Evolutionary conservation across 2,329 filamentous ascomycete species (phyloP).

Genomic region (Xylariaceae sp.): DNA sequence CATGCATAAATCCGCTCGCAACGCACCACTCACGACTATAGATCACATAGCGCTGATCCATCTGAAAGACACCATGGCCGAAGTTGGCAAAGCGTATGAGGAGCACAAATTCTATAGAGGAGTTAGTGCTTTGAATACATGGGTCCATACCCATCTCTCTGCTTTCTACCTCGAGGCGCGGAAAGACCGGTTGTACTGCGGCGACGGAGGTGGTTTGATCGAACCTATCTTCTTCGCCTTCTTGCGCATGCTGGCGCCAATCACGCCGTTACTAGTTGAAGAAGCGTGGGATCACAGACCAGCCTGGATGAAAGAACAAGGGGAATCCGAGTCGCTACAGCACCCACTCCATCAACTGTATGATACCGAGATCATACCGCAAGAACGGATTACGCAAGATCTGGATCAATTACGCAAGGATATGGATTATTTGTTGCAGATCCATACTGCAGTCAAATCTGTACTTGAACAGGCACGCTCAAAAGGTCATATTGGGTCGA

Average conservation of each 20-base stretch:
- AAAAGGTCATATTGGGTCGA: conserved; percentile 73
- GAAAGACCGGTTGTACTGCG: conserved; percentile 91
- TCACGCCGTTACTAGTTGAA: conserved; percentile 80
- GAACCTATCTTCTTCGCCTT: conserved; percentile 69
- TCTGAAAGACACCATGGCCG: conserved; percentile 61
- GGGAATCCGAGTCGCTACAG: conserved; percentile 21
- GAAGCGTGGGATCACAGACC: conserved; percentile 84
- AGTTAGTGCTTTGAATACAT: conserved; percentile 70
- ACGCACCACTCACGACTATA: conserved; percentile 52
- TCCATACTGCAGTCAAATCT: conserved; percentile 67
- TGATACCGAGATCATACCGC: conserved; percentile 41
- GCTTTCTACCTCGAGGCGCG: conserved; percentile 91
- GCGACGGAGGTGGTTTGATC: conserved; percentile 62
- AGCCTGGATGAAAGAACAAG: conserved; percentile 53
- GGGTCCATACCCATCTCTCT: conserved; percentile 79
- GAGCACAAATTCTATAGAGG: conserved; percentile 82
- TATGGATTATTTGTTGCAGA: conserved; percentile 48
- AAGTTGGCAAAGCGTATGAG: conserved; percentile 64
- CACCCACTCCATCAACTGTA: conserved; percentile 51
- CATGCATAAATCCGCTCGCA: conserved; percentile 54
- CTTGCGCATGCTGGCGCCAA: conserved; percentile 74
- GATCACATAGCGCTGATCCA: conserved; percentile 79
- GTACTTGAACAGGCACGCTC: conserved; percentile 71
- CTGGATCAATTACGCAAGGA: conserved; percentile 40
- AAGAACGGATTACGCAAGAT: conserved; percentile 37